Evolutionary conservation across 257 asterid genomes (phyloP).

Genomic region (Primulina eburnea): DNA sequence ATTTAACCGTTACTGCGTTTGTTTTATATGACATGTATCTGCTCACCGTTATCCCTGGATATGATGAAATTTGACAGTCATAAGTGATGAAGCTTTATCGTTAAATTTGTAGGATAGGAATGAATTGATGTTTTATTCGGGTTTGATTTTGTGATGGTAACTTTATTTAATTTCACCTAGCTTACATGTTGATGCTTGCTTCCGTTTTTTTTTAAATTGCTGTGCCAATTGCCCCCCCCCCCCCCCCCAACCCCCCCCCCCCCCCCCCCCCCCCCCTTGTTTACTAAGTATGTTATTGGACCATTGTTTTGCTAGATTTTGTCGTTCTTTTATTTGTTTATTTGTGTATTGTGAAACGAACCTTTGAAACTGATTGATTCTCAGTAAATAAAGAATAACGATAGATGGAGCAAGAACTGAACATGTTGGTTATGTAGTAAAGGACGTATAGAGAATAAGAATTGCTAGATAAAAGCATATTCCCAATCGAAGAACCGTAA

Average conservation of each 20-base stretch:
- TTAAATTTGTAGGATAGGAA: background rate
- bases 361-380: background rate
- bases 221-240: background rate
- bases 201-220: background rate
- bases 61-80: background rate
- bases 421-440: background rate
- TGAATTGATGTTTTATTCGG: background rate
- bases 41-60: slow-evolving; percentile 1
- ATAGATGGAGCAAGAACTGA: background rate
- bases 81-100: slow-evolving; percentile 5
- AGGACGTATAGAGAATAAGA: background rate
- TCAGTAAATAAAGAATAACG: slow-evolving; percentile 14
- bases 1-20: background rate
- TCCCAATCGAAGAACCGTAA: slow-evolving; percentile 15
- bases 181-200: slow-evolving; percentile 3
- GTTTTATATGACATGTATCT: background rate
- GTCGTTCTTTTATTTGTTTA: background rate
- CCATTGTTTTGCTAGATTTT: background rate
- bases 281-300: background rate
- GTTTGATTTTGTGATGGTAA: slow-evolving; percentile 12
- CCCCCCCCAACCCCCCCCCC: background rate
- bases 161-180: background rate
- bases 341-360: background rate
- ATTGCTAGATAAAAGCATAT: background rate
- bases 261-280: background rate